These are phyloP conservation scores for Collariella sp. DNA, from an alignment of 495 filamentous ascomycete species.

Conservation along the genomic window DNA sequence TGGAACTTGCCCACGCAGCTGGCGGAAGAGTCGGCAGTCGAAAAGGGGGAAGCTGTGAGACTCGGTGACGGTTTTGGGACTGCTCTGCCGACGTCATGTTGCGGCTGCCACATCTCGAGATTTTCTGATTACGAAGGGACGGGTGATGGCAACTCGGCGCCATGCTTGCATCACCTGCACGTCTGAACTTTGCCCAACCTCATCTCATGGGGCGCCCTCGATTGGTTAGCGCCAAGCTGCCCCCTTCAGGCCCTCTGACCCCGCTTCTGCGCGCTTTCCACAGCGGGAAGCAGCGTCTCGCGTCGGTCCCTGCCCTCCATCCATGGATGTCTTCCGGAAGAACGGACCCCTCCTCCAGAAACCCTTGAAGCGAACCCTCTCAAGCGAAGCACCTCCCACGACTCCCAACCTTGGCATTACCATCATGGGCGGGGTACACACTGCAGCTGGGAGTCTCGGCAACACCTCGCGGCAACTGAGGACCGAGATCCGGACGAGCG, in stretches of 20 bases:
- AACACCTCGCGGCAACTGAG: conserved; percentile 21
- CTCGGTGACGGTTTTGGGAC: conserved; percentile 2
- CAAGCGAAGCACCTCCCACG: too few species aligned
- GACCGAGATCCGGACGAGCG: conserved; percentile 14
- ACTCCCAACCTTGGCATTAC: background rate
- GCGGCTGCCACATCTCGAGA: background rate
- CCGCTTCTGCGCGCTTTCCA: conserved; percentile 2
- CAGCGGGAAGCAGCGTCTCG: conserved; percentile 4
- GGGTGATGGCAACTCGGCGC: conserved; percentile 11
- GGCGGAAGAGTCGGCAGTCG: too few species aligned
- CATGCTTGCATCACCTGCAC: conserved; percentile 20
- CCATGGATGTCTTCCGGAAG: conserved; percentile 20
- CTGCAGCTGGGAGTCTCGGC: conserved; percentile 10
- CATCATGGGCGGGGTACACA: background rate
- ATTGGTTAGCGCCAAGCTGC: background rate
- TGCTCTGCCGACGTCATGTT: background rate
- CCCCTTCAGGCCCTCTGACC: background rate
- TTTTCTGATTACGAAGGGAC: background rate
- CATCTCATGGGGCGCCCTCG: background rate
- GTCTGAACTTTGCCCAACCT: conserved; percentile 12
- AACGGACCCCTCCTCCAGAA: conserved; percentile 17
- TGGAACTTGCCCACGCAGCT: too few species aligned
- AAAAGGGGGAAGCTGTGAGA: background rate
- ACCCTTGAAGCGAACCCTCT: conserved; percentile 1
- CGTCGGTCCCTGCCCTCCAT: background rate